Evolutionary conservation across 2,329 filamentous ascomycete genomes (phyloP).

Genomic region (Penicillium sp.): DNA sequence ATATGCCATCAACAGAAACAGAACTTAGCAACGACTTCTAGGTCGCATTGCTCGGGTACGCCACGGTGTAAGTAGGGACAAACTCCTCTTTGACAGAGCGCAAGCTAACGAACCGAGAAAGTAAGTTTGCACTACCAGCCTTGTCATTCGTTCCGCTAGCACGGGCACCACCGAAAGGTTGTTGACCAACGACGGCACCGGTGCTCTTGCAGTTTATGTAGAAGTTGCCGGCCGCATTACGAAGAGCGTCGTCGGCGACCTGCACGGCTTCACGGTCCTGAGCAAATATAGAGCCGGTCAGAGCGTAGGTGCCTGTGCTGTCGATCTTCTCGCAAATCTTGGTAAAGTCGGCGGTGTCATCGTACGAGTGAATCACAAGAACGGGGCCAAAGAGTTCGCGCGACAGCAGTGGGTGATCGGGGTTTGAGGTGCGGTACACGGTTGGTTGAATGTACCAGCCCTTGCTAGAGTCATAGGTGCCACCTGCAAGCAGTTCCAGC

Average conservation of each 20-base stretch:
- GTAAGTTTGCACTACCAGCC: conserved; percentile 59
- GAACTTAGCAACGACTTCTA: conserved; percentile 31
- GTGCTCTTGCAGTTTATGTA: conserved; percentile 51
- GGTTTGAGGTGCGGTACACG: conserved; percentile 68
- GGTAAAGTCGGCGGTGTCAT: conserved; percentile 60
- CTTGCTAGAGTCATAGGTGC: conserved; percentile 68
- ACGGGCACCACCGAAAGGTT: conserved; percentile 64
- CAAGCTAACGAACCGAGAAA: conserved; percentile 61
- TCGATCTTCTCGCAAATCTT: conserved; percentile 51
- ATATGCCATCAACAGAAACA: neutral
- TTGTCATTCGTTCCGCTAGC: conserved; percentile 69
- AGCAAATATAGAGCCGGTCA: conserved; percentile 43
- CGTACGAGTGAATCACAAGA: conserved; percentile 69
- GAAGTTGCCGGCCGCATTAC: conserved; percentile 39
- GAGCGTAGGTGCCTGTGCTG: conserved; percentile 37
- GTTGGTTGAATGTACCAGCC: conserved; percentile 83
- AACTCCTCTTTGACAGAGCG: conserved; percentile 73
- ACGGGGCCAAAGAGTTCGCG: conserved; percentile 80
- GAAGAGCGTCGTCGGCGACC: conserved; percentile 34
- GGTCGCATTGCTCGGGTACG: conserved; percentile 65
- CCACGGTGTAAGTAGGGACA: conserved; percentile 54
- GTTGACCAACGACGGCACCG: conserved; percentile 65
- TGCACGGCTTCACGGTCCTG: conserved; percentile 34
- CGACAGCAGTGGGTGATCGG: conserved; percentile 65
- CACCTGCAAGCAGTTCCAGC: conserved; percentile 67